phyloP scores from a whole-genome alignment of 2,329 filamentous ascomycete genomes.

The Beauveria rudraprayagi region DNA sequence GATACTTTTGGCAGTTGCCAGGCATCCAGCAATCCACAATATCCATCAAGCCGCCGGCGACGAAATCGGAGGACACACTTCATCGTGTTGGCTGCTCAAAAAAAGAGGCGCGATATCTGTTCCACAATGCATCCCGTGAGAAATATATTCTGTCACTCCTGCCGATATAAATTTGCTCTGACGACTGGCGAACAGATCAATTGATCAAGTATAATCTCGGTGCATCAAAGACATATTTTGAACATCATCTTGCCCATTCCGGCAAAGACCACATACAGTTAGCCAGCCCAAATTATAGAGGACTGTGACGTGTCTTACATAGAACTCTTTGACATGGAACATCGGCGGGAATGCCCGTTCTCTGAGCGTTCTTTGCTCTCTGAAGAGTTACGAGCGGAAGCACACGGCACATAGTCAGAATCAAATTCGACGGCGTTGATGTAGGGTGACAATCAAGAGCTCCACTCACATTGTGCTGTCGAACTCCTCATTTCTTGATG shows the following conservation, averaged over 20 bases:
- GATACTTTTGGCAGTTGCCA: constrained; percentile 72
- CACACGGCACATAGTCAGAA: constrained; percentile 66
- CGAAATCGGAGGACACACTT: constrained; percentile 15
- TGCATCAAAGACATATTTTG: constrained; percentile 21
- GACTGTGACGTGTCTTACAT: constrained; percentile 21
- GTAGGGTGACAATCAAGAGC: constrained; percentile 58
- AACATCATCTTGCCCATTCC: constrained; percentile 24
- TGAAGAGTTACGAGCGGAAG: constrained; percentile 20
- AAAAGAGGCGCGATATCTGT: constrained; percentile 22
- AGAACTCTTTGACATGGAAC: constrained; percentile 22
- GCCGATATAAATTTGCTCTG: constrained; percentile 21
- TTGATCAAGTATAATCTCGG: constrained; percentile 22
- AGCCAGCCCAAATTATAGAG: constrained; percentile 20
- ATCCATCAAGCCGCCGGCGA: constrained; percentile 14
- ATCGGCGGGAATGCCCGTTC: constrained; percentile 18
- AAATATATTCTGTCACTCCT: constrained; percentile 20
- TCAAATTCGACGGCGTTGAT: constrained; percentile 48
- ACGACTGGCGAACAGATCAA: constrained; percentile 23
- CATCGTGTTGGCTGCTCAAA: constrained; percentile 18
- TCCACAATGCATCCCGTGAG: constrained; percentile 20
- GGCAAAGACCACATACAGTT: constrained; percentile 22
- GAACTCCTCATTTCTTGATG: constrained; percentile 80
- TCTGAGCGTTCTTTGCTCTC: constrained; percentile 17
- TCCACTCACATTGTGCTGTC: constrained; percentile 71
- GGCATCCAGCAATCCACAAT: constrained; percentile 90